Conservation (phyloP, 2,329 filamentous ascomycete species). For the Penicillium digitatum region DNA sequence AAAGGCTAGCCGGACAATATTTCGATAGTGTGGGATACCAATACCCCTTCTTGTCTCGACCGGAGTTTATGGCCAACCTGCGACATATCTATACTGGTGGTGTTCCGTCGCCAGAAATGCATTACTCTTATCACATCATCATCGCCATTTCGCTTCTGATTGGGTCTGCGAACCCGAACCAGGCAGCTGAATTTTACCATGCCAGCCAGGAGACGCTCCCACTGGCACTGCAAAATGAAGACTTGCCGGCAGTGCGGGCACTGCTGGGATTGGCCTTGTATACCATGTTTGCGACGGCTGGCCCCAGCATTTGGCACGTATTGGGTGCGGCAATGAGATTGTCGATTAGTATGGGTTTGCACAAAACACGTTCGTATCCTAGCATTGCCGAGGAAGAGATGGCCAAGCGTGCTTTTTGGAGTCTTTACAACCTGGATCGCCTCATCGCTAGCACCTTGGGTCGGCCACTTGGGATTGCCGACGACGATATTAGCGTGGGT, state of each 20-base stretch:
- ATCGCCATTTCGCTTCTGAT: constrained; percentile 37
- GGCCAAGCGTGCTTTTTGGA: constrained; percentile 44
- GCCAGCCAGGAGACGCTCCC: constrained; percentile 36
- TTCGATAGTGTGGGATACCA: constrained; percentile 41
- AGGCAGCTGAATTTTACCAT: constrained; percentile 36
- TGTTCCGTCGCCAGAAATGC: constrained; percentile 31
- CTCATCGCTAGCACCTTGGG: constrained; percentile 40
- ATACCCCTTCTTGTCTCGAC: constrained; percentile 37
- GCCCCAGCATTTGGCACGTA: constrained; percentile 41
- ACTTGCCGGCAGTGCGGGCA: constrained; percentile 36
- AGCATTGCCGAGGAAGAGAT: constrained; percentile 38
- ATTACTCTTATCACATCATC: constrained; percentile 38
- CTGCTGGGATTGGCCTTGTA: constrained; percentile 38
- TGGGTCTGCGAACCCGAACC: constrained; percentile 29
- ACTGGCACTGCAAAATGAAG: constrained; percentile 37
- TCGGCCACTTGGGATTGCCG: constrained; percentile 40
- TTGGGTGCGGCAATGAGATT: constrained; percentile 38
- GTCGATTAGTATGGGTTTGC: constrained; percentile 37
- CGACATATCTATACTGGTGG: constrained; percentile 36
- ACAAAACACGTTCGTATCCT: constrained; percentile 30
- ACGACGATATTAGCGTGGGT: constrained; percentile 41
- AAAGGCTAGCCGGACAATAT: constrained; percentile 32
- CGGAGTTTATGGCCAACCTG: constrained; percentile 33
- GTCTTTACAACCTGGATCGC: constrained; percentile 43
- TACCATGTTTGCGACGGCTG: constrained; percentile 37